Percentiles rank a stretch among this genome's conserved stretches.
Evolutionary conservation across 768 basidiomycete species (phyloP).

Genomic region (Wakefieldia striispora): DNA sequence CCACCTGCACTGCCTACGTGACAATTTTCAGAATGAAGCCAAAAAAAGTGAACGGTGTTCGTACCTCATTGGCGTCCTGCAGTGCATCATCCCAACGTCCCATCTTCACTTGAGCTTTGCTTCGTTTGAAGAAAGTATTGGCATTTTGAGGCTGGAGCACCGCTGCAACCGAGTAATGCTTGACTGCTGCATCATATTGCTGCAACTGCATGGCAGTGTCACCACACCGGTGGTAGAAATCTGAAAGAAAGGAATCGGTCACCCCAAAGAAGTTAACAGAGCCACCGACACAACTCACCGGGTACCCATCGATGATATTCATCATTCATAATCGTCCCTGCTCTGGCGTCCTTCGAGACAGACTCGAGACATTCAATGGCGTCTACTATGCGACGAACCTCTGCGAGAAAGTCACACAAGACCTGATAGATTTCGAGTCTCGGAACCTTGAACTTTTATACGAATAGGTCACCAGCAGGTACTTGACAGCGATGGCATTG

Average conservation of each 20-base stretch:
- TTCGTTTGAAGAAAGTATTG: slow-evolving; percentile 4
- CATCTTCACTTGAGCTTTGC: slow-evolving; percentile 4
- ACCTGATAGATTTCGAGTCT: neutral
- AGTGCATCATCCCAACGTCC: slow-evolving; percentile 7
- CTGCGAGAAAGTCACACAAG: slow-evolving; percentile 2
- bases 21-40: neutral
- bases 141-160: neutral
- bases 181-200: slow-evolving; percentile 7
- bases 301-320: neutral
- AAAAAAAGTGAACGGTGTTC: neutral
- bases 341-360: neutral
- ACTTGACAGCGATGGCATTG: neutral
- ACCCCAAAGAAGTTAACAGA: neutral
- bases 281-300: neutral
- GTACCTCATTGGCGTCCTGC: slow-evolving; percentile 7
- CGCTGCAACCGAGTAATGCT: slow-evolving; percentile 2
- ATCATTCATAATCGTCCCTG: neutral
- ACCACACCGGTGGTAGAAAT: slow-evolving; percentile 2
- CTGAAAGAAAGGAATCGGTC: neutral
- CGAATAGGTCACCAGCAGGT: neutral
- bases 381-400: neutral
- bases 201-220: slow-evolving; percentile 2
- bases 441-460: neutral
- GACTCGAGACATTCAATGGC: neutral
- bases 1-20: neutral